These are phyloP conservation scores for Polymyxa betae DNA, from an alignment of 208 protist species.

Conservation along the genomic window DNA sequence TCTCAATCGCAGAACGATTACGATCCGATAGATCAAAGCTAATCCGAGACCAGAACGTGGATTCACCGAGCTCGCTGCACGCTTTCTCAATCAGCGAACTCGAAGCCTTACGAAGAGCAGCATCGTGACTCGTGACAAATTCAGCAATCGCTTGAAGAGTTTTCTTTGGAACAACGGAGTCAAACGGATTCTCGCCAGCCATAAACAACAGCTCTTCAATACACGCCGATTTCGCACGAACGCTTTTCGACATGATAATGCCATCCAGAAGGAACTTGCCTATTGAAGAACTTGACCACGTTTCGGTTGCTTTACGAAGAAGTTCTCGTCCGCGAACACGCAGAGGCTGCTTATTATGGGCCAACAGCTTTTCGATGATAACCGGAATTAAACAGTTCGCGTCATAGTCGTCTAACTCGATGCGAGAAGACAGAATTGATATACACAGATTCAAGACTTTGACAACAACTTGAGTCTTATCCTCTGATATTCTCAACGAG, in stretches of 20 bases:
- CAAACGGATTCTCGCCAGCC: neutral
- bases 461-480: conserved; percentile 45
- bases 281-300: neutral
- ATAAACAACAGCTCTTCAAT: neutral
- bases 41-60: neutral
- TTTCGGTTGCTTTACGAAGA: neutral
- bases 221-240: conserved; percentile 17
- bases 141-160: conserved; percentile 20
- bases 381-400: conserved; percentile 28
- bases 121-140: conserved; percentile 25
- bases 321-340: neutral
- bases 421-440: neutral
- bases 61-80: conserved; percentile 5
- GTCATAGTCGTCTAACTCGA: neutral
- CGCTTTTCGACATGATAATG: conserved; percentile 15
- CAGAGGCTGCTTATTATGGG: conserved; percentile 25
- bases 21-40: neutral
- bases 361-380: conserved; percentile 28
- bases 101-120: neutral
- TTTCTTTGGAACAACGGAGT: neutral
- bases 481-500: neutral
- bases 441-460: neutral
- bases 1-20: conserved; percentile 1
- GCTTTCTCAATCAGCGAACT: neutral
- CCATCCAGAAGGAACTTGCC: conserved; percentile 16